Percentiles rank a stretch among this genome's conserved stretches.
phyloP scores from a whole-genome alignment of 495 filamentous ascomycete species.

The Pseudomonodictys pantanalensis region DNA sequence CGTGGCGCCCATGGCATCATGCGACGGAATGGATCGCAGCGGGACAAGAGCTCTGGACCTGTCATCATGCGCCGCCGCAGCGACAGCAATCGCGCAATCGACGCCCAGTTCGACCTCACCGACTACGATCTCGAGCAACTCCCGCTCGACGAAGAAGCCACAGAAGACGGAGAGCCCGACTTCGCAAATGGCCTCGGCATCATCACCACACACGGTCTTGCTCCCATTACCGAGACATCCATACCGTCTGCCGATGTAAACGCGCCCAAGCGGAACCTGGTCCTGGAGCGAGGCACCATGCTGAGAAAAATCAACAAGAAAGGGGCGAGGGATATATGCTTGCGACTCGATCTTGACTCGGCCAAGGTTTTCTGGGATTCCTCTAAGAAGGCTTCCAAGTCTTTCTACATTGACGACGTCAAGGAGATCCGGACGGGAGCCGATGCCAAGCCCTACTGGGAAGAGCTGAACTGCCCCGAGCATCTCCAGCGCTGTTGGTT shows the following conservation, averaged over 20 bases:
- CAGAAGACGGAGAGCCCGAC: conserved; percentile 48
- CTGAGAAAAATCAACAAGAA: conserved; percentile 83
- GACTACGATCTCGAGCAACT: conserved; percentile 55
- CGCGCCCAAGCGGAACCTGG: conserved; percentile 67
- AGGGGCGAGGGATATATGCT: conserved; percentile 66
- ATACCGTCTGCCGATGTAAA: conserved; percentile 51
- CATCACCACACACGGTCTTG: conserved; percentile 31
- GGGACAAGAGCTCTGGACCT: conserved; percentile 84
- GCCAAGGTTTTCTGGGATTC: conserved; percentile 87
- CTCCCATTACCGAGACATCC: conserved; percentile 20
- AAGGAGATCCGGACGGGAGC: conserved; percentile 79
- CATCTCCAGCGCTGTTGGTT: conserved; percentile 71
- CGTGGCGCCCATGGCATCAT: conserved; percentile 64
- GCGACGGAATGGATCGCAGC: conserved; percentile 68
- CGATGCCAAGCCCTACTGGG: conserved; percentile 85
- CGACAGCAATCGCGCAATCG: conserved; percentile 71
- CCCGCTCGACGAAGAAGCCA: conserved; percentile 61
- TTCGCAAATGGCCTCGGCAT: conserved; percentile 45
- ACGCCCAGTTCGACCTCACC: conserved; percentile 44
- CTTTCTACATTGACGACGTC: conserved; percentile 91
- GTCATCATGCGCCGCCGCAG: conserved; percentile 82
- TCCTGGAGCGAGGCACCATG: conserved; percentile 69
- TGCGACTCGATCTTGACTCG: conserved; percentile 74
- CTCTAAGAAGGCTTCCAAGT: conserved; percentile 70
- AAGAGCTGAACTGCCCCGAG: conserved; percentile 69